phyloP scores from a whole-genome alignment of 2,329 filamentous ascomycete genomes.

The Chaetothyriales sp. region DNA sequence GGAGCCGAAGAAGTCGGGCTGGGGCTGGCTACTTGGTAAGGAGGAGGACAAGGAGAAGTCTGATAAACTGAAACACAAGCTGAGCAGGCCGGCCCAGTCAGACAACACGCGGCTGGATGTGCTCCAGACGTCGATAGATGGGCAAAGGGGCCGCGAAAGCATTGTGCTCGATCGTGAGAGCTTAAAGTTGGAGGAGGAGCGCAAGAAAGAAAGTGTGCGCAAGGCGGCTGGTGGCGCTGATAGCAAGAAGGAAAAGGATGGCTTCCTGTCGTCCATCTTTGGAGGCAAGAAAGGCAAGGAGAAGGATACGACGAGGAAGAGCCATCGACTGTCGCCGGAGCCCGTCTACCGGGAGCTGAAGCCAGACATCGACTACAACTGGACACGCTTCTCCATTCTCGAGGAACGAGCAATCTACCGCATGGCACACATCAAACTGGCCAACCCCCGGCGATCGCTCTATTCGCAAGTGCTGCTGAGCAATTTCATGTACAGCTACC shows the following conservation, averaged over 20 bases:
- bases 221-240: constrained; percentile 49
- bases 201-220: constrained; percentile 62
- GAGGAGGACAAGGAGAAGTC: constrained; percentile 48
- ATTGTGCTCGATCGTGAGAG: constrained; percentile 70
- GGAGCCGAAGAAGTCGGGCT: constrained; percentile 58
- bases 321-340: constrained; percentile 64
- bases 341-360: constrained; percentile 57
- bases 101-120: constrained; percentile 76
- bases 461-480: constrained; percentile 91
- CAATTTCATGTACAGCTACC: constrained; percentile 99
- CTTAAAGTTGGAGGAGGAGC: constrained; percentile 50
- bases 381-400: constrained; percentile 85
- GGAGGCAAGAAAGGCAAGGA: constrained; percentile 70
- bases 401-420: constrained; percentile 95
- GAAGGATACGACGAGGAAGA: constrained; percentile 60
- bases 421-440: constrained; percentile 97
- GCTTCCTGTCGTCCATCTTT: constrained; percentile 87
- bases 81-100: constrained; percentile 33
- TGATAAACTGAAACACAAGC: constrained; percentile 53
- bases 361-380: constrained; percentile 87
- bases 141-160: constrained; percentile 57
- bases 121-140: constrained; percentile 73
- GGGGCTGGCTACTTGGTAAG: constrained; percentile 57
- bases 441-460: constrained; percentile 82
- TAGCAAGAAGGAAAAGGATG: constrained; percentile 76